Conservation (phyloP, 768 basidiomycete species). For the Serendipita vermifera region DNA sequence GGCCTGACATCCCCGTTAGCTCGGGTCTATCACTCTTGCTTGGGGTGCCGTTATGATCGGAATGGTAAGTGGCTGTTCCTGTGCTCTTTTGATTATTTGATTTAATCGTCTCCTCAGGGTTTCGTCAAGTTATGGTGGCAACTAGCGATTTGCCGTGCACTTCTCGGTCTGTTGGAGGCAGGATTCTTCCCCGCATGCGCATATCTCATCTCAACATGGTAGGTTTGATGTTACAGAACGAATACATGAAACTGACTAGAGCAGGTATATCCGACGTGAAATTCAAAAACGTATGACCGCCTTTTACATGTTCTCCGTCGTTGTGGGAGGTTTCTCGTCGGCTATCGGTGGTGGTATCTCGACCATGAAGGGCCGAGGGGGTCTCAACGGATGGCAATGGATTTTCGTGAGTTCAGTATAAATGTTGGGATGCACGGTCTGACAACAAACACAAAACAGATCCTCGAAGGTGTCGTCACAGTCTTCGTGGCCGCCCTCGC, state of each 20-base stretch:
- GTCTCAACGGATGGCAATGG: constrained; percentile 22
- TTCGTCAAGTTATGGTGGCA: constrained; percentile 22
- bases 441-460: no score
- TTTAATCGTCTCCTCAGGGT: constrained; percentile 9
- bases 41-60: constrained; percentile 22
- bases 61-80: constrained; percentile 12
- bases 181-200: constrained; percentile 23
- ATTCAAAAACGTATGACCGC: constrained; percentile 19
- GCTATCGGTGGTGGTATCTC: constrained; percentile 2
- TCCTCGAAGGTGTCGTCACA: constrained; percentile 17
- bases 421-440: no score
- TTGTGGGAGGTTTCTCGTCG: constrained; percentile 13
- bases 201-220: constrained; percentile 14
- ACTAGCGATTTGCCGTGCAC: constrained; percentile 19
- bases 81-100: background rate
- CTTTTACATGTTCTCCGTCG: constrained; percentile 20
- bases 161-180: constrained; percentile 22
- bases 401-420: constrained; percentile 20
- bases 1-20: constrained; percentile 12
- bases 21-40: constrained; percentile 17
- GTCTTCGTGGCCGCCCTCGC: constrained; percentile 15
- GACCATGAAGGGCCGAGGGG: constrained; percentile 12
- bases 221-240: background rate
- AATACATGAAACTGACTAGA: no score
- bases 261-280: constrained; percentile 23